Base-by-base conservation (phyloP, 768 basidiomycete species). In the Suillus lakei region DNA sequence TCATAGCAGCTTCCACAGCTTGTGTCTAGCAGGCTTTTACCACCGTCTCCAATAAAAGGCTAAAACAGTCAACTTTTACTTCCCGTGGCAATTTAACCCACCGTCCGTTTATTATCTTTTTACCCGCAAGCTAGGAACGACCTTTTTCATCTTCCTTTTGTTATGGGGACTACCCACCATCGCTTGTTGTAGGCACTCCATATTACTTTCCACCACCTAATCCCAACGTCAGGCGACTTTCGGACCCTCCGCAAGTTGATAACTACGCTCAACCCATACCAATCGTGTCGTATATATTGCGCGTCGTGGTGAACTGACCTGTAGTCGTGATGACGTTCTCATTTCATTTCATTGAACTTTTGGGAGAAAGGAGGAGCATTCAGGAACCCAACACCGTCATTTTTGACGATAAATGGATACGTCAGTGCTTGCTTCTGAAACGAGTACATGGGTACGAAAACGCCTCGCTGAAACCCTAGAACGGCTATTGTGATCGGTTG, bases 271-370 rank as follows among this genome's bases (percentile, higher is more conserved):
- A 51, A 28, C 28, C 28, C 8, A 28, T 18, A 26, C 48, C 12
- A 15, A 15, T 26, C 16, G 7, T 51, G 26, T 51, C 26, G 15
- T 28, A 9, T 32, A 32, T 32, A 32, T 32, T 32, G 32, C 34
- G 34, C 34, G 34, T 34, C 8, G 34, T 7, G 34, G 8, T 8
- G 34, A 34, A 34, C 28, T 16, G 26, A 9, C 26, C 16, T 28
- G 48, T 13, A 46, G n/a, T 13, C 6, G 10, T 50, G 5, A 78
- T 4, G 83, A 83, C 18, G 88, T 90, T 46, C 71, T 90, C 15
- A 70, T 77, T 36, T 86, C 85, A 0, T 71, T 91, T 68, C 89
- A 28, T 72, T 66, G n/a, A 90, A 84, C 69, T 80, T 83, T 16
- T 67, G 74, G 34, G 74, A 76, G 43, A 87, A 86, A 70, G 85